Conservation (phyloP, 2,329 filamentous ascomycete species). For the Talaromyces atroroseus region DNA sequence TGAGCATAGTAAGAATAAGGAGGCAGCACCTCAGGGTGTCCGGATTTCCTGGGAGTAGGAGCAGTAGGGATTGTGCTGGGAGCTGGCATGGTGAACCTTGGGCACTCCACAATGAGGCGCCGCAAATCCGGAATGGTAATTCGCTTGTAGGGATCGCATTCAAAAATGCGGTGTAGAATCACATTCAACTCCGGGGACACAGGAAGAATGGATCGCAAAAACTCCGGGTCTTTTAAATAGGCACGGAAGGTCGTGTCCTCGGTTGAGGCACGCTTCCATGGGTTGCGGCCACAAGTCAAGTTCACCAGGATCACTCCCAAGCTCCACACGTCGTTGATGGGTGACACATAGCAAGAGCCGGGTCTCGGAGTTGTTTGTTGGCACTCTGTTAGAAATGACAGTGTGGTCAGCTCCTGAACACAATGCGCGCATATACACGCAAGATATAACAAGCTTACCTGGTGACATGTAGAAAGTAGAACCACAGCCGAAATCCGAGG, state of each 20-base stretch:
- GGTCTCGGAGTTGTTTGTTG: slow-evolving; percentile 68
- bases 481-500: slow-evolving; percentile 93
- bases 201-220: slow-evolving; percentile 87
- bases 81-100: slow-evolving; percentile 56
- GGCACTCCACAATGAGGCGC: slow-evolving; percentile 68
- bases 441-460: slow-evolving; percentile 57
- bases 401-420: neutral
- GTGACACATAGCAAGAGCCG: slow-evolving; percentile 76
- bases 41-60: slow-evolving; percentile 32
- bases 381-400: slow-evolving; percentile 62
- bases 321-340: slow-evolving; percentile 95
- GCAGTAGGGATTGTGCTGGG: slow-evolving; percentile 28
- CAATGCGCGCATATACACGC: slow-evolving; percentile 1
- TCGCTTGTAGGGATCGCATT: slow-evolving; percentile 73
- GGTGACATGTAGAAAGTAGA: slow-evolving; percentile 99
- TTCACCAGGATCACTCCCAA: slow-evolving; percentile 98
- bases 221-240: slow-evolving; percentile 76
- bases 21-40: slow-evolving; percentile 27
- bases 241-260: slow-evolving; percentile 95
- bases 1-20: slow-evolving; percentile 31
- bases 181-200: slow-evolving; percentile 82
- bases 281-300: slow-evolving; percentile 94
- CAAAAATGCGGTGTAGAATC: slow-evolving; percentile 83
- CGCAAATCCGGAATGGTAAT: slow-evolving; percentile 77
- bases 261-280: slow-evolving; percentile 92